phyloP scores from a whole-genome alignment of 2,329 filamentous ascomycete species.

The Thielaviopsis euricoi region DNA sequence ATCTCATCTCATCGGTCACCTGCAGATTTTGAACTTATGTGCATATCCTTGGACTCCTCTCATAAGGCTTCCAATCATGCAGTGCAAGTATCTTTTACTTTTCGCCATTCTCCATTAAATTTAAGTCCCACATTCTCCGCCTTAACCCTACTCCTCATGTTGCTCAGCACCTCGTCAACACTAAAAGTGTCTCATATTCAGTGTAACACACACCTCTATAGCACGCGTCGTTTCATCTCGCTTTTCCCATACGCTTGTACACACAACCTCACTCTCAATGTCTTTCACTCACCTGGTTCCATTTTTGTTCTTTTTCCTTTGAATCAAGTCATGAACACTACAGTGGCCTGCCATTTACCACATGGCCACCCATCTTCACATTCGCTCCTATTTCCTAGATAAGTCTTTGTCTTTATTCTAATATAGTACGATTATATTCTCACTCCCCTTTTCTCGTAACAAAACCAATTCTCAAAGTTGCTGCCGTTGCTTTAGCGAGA shows the following conservation, averaged over 20 bases:
- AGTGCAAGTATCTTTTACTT: too few relatives aligned
- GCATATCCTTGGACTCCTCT: too few relatives aligned
- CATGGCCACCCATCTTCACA: neutral
- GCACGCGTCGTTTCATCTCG: neutral
- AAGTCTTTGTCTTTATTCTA: neutral
- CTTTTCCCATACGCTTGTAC: neutral
- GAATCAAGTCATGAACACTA: neutral
- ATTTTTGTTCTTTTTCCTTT: neutral
- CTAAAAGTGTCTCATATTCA: neutral
- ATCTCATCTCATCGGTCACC: too few relatives aligned
- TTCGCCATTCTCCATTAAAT: too few relatives aligned
- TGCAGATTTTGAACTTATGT: too few relatives aligned
- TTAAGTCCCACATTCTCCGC: too few relatives aligned
- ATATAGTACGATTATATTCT: neutral
- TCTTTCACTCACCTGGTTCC: neutral
- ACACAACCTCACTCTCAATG: too few relatives aligned
- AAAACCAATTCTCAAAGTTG: neutral
- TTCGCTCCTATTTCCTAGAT: neutral
- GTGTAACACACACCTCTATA: neutral
- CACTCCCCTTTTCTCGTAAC: neutral
- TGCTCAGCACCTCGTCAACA: too few relatives aligned
- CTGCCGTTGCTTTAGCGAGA: neutral
- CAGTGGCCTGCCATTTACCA: neutral
- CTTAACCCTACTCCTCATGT: neutral
- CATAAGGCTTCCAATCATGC: too few relatives aligned